These are phyloP conservation scores for Delonix regia DNA, from an alignment of 306 rosid species.

Conservation along the genomic window DNA sequence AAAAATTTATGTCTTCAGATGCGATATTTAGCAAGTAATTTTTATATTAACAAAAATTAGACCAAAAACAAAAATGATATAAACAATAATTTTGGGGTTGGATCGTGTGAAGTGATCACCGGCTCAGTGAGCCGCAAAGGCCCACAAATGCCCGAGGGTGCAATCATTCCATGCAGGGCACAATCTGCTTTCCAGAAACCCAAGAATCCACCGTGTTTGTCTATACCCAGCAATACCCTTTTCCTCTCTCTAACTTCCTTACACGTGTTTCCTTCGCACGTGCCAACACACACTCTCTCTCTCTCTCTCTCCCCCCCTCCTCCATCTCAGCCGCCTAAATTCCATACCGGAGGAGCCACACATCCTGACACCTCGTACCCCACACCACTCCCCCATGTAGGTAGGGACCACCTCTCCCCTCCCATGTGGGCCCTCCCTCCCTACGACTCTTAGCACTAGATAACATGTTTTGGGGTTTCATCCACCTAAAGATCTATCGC, in stretches of 20 bases:
- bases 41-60: too few species aligned
- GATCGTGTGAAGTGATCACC: too few species aligned
- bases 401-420: background rate
- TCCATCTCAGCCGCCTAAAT: conserved; percentile 53
- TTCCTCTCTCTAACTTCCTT: too few species aligned
- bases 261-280: conserved; percentile 9
- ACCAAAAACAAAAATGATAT: too few species aligned
- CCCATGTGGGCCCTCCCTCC: too few species aligned
- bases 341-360: background rate
- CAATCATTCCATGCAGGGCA: conserved; percentile 44
- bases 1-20: too few species aligned
- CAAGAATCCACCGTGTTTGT: conserved; percentile 51
- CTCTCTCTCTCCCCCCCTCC: too few species aligned
- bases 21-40: too few species aligned
- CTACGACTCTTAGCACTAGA: too few species aligned
- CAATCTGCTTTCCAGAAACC: conserved; percentile 46
- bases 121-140: conserved; percentile 6
- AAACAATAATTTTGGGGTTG: too few species aligned
- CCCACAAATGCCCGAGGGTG: background rate
- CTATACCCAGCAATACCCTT: conserved; percentile 24
- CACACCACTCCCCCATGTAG: background rate
- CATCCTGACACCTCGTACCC: background rate
- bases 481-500: background rate
- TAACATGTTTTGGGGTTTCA: too few species aligned
- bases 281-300: conserved; percentile 16